Conservation (phyloP, 2,329 filamentous ascomycete species). For the Trichophyton verrucosum region DNA sequence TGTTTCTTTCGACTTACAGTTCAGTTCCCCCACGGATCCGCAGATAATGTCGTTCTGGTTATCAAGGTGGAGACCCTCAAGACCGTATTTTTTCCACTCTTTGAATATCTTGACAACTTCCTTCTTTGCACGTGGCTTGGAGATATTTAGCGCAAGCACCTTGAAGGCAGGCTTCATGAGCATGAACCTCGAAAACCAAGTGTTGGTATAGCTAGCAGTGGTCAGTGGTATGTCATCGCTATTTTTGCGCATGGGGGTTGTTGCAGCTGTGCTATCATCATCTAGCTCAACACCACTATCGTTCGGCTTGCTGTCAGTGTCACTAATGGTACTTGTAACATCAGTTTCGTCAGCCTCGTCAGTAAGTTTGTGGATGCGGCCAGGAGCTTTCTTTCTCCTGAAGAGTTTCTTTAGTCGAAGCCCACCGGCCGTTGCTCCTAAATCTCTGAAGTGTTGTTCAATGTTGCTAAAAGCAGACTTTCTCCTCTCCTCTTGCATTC, state of each 20-base stretch:
- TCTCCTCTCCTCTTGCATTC: not conserved
- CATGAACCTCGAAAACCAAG: slow-evolving; percentile 82
- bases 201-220: slow-evolving; percentile 45
- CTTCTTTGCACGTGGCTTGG: slow-evolving; percentile 60
- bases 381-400: not conserved
- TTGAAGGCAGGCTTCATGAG: slow-evolving; percentile 71
- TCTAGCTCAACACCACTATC: slow-evolving; percentile 4
- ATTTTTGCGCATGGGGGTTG: slow-evolving; percentile 12
- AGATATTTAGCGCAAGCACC: slow-evolving; percentile 61
- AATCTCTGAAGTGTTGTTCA: not conserved
- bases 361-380: slow-evolving; percentile 3
- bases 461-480: not conserved
- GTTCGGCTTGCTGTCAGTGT: slow-evolving; percentile 4
- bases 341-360: slow-evolving; percentile 14
- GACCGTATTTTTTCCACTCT: slow-evolving; percentile 72
- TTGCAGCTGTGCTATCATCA: slow-evolving; percentile 9
- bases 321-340: slow-evolving; percentile 12
- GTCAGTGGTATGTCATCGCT: slow-evolving; percentile 19
- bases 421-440: not conserved
- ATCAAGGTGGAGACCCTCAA: slow-evolving; percentile 65
- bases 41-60: slow-evolving; percentile 68
- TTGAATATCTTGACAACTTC: slow-evolving; percentile 63
- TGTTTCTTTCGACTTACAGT: slow-evolving; percentile 49
- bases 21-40: slow-evolving; percentile 60
- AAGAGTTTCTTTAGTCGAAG: not conserved